Percentiles rank a stretch among this genome's conserved stretches.
Evolutionary conservation across 805 yeast species (phyloP).

Genomic region (Schizosaccharomyces cryophilus): DNA sequence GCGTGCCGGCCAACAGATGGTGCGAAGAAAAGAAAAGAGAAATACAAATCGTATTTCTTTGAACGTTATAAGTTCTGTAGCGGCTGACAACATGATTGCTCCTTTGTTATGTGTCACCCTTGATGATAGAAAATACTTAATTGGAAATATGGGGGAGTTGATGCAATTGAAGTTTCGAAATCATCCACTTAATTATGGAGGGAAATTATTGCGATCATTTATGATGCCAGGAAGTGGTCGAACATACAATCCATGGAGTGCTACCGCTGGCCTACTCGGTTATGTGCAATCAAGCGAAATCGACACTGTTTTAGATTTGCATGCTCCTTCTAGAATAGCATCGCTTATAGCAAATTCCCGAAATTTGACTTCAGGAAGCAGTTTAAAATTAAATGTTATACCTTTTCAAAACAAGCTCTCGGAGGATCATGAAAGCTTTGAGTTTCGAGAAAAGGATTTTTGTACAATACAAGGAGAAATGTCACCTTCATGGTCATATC

Average conservation of each 20-base stretch:
- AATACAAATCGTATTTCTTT: background rate
- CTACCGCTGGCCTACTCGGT: background rate
- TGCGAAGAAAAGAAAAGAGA: background rate
- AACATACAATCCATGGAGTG: background rate
- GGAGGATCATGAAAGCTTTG: background rate
- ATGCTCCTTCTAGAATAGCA: background rate
- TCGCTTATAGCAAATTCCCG: background rate
- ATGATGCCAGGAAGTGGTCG: background rate
- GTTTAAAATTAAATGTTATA: background rate
- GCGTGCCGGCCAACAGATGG: background rate
- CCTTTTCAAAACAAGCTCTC: background rate
- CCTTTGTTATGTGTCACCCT: background rate
- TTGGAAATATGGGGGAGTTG: background rate
- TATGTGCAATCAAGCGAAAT: background rate
- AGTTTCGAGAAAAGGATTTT: background rate
- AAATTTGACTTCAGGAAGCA: background rate
- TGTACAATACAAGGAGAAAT: background rate
- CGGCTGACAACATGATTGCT: background rate
- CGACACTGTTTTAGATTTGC: background rate
- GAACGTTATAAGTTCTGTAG: constrained; percentile 81
- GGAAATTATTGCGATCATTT: background rate
- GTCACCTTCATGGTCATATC: background rate
- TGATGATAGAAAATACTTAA: background rate
- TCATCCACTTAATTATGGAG: background rate
- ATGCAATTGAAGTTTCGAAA: background rate